These are phyloP conservation scores for Apiospora pterosperma DNA, from an alignment of 2,329 filamentous ascomycete species.

Conservation along the genomic window DNA sequence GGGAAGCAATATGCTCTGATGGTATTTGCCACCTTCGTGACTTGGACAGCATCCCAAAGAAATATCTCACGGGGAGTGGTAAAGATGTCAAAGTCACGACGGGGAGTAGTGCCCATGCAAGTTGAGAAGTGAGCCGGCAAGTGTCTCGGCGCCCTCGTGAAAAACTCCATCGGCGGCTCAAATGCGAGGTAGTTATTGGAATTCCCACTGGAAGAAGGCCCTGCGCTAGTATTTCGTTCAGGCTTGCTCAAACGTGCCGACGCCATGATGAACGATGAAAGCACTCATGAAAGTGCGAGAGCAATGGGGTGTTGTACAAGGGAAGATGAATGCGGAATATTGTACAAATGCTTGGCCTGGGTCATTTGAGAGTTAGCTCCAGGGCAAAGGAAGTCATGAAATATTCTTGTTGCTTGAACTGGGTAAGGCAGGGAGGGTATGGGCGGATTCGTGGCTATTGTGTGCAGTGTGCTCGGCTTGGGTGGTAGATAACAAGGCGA, in stretches of 20 bases:
- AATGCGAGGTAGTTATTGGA: not conserved
- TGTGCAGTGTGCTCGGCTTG: not conserved
- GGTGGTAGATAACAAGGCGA: not conserved
- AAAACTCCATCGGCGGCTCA: constrained; percentile 15
- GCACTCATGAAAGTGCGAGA: not conserved
- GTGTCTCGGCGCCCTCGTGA: constrained; percentile 9
- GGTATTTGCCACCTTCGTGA: not conserved
- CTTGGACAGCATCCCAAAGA: constrained; percentile 6
- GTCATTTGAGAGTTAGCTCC: not conserved
- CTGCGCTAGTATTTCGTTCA: not conserved
- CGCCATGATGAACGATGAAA: not conserved
- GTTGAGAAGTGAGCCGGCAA: constrained; percentile 15
- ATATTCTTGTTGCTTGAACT: not conserved
- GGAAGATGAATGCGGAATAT: not conserved
- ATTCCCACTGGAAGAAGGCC: constrained; percentile 1
- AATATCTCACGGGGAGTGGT: not conserved
- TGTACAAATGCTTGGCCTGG: not conserved
- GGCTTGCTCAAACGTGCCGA: not conserved
- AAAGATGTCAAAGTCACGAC: not conserved
- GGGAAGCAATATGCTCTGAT: constrained; percentile 3
- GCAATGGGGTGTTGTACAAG: not conserved
- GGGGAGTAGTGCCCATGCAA: constrained; percentile 3
- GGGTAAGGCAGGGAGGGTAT: not conserved
- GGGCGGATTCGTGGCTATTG: not conserved
- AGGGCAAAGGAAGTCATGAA: not conserved